Evolutionary conservation across 106 monocot genomes (phyloP), one percentile per base, ranked within the genome.

Genomic region (Dendrobium catenatum): DNA sequence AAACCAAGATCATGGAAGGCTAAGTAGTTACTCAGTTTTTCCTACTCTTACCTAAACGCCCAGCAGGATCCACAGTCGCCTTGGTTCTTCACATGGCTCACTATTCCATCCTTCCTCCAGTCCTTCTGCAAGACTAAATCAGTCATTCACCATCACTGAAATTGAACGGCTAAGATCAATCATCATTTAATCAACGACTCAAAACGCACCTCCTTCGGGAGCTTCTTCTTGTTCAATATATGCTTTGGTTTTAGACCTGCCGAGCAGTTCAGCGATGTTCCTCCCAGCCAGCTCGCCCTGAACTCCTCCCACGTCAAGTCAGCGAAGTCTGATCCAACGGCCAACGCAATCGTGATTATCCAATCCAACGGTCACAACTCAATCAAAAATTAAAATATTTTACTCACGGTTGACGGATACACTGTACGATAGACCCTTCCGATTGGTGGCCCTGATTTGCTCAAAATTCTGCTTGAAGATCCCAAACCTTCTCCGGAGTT

Each of bases 231-330:
- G 9, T 86, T 85, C 85, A 96, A 55, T 81, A 55, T 64, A 73
- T 91, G 96, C 80, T 82, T 93, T 55, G 94, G 89, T 48, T 83
- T 88, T 79, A 83, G 75, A 40, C 90, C 92, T 8, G 94, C 94
- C 16, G 93, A 96, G 88, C 96, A 96, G 81, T 90, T 94, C 87
- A 94, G 93, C n/a, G 91, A 87, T 16, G 91, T 93, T 8, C 96
- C 96, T 8, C 96, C 96, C 27, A 96, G 86, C 68, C 78, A 75
- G 67, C 49, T 80, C 27, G 83, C 87, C 73, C 77, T 74, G 86
- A 96, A 94, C 86, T 96, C 96, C 87, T 96, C 96, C 96, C 93
- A 93, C 81, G 86, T 93, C 92, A 93, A 47, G 80, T 96, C 96
- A 42, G 93, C 87, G 78, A 90, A 96, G 37, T 76, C 96, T 96